Evolutionary conservation across 1,139 yeast species (phyloP).

Genomic region (Candida gigantensis): DNA sequence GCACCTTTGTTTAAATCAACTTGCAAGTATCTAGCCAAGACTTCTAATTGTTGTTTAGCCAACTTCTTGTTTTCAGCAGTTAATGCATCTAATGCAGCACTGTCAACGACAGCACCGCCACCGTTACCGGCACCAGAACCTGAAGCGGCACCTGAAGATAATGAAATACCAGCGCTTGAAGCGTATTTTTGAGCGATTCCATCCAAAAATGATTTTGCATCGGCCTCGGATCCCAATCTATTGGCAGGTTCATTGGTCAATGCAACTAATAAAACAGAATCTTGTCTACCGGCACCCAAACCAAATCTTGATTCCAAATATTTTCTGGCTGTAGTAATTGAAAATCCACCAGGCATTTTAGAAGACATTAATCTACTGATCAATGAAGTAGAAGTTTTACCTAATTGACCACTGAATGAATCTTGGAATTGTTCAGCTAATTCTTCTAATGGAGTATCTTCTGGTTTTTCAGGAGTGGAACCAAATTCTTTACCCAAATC

Average conservation of each 20-base stretch:
- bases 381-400: conserved; percentile 88
- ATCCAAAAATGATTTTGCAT: conserved; percentile 89
- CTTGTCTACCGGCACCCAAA: conserved; percentile 91
- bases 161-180: conserved; percentile 72
- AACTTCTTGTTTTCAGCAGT: conserved; percentile 86
- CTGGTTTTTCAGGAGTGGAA: conserved; percentile 97
- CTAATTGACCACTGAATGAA: conserved; percentile 80
- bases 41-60: conserved; percentile 94
- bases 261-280: conserved; percentile 78
- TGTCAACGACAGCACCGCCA: conserved; percentile 89
- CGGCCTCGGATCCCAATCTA: conserved; percentile 82
- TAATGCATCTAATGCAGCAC: conserved; percentile 94
- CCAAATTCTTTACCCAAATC: conserved; percentile 98
- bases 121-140: conserved; percentile 55
- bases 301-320: conserved; percentile 91
- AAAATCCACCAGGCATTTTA: conserved; percentile 99
- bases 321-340: conserved; percentile 87
- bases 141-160: conserved; percentile 63
- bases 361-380: conserved; percentile 91
- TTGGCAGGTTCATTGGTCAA: conserved; percentile 87
- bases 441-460: conserved; percentile 94
- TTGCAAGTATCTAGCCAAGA: conserved; percentile 91
- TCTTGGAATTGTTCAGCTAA: conserved; percentile 95
- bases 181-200: conserved; percentile 84
- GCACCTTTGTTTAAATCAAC: conserved; percentile 90